Evolutionary conservation across 192 early-diverging fungal genomes (phyloP), one percentile per base, ranked within the genome.

Genomic region (Rhizoclosmatium sp.): DNA sequence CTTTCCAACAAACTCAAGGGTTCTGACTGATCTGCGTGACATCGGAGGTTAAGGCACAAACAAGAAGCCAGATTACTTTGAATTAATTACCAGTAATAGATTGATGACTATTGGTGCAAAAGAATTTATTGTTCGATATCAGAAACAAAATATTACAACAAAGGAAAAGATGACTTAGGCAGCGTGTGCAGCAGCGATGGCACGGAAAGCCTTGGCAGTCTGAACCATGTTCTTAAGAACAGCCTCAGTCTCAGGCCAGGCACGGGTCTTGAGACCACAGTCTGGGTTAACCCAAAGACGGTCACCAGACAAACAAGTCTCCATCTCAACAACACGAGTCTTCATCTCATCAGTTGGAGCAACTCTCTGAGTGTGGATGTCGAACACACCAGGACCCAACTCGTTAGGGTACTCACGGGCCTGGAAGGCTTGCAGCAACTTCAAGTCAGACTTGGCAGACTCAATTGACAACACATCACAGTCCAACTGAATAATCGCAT

Each of bases 301-400:
- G 51, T 93, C 87, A 40, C 86, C 82, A 40, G 93, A 88, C 40
- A 99, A 85, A 88, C 95, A 95, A 87, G 92, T 91, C 79, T 94
- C 88, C 90, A 98, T 94, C 61, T 90, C 92, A 59, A 87, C 85
- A 59, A 96, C 87, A 71, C 95, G 93, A 39, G 90, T 89, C 60
- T 88, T 87, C 95, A 99, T 97, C 88, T 99, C 98, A 59, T 91
- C 89, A 39, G 86, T 84, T 49, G 93, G 91, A 54, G 97, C 95
- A 21, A 99, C 95, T 87, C 98, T 94, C 58, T 96, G 96, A 78
- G 95, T 96, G 92, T 99, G 98, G 80, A 99, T 98, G 85, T 99
- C 98, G 86, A 96, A 99, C 61, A 98, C 89, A 82, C 98, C 98
- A 61, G 98, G 98, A 44, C 97, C 98, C 58, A 98, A 94, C 73